These are phyloP conservation scores for Kalmusia sp. DNA, from an alignment of 2,329 filamentous ascomycete genomes.

Conservation along the genomic window DNA sequence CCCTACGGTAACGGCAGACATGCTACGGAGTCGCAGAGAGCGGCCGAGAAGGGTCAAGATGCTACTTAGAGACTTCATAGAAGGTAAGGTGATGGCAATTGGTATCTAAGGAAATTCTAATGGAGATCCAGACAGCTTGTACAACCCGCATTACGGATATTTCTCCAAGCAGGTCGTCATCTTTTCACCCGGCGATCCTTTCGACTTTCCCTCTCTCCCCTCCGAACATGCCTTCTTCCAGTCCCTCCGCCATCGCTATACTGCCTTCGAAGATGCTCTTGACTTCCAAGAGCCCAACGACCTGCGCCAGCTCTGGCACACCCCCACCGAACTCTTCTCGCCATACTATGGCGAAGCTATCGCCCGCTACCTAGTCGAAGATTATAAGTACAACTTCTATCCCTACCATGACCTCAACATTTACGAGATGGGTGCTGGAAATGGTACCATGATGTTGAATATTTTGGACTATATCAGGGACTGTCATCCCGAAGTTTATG, in stretches of 20 bases:
- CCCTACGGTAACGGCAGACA: constrained; percentile 83
- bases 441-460: constrained; percentile 97
- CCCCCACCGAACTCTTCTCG: constrained; percentile 93
- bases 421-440: constrained; percentile 98
- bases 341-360: constrained; percentile 98
- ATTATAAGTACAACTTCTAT: constrained; percentile 93
- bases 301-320: constrained; percentile 95
- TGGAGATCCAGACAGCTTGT: constrained; percentile 75
- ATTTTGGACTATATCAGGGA: constrained; percentile 95
- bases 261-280: constrained; percentile 86
- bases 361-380: constrained; percentile 92
- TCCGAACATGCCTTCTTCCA: constrained; percentile 87
- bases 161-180: constrained; percentile 97
- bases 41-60: constrained; percentile 91
- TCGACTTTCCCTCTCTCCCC: constrained; percentile 80
- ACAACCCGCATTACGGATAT: constrained; percentile 94
- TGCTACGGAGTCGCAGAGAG: constrained; percentile 74
- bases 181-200: constrained; percentile 90
- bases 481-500: constrained; percentile 88
- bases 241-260: constrained; percentile 79
- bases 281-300: constrained; percentile 76
- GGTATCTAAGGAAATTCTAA: constrained; percentile 14
- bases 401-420: constrained; percentile 97
- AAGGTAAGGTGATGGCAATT: constrained; percentile 63
- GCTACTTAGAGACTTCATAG: constrained; percentile 96